Base-by-base conservation (phyloP, 257 asterid species). In the Nicotiana obtusifolia region DNA sequence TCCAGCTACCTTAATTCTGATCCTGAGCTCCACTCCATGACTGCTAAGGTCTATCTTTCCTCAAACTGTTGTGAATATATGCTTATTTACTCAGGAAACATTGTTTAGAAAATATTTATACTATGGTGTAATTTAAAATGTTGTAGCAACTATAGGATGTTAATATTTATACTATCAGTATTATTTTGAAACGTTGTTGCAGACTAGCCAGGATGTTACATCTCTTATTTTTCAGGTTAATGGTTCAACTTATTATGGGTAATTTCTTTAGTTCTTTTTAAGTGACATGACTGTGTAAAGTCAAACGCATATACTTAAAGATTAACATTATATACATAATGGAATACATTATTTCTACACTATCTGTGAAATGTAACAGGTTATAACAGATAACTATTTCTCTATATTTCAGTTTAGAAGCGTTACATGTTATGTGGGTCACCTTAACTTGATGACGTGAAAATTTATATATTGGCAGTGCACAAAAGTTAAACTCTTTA, bases 21-120 rank as follows among this genome's bases (percentile, higher is more conserved):
- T 60, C 64, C 86, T 19, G 90, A 92, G 68, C 87, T 92, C 61
- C 89, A 88, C 80, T 92, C 97, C 87, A 92, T 94, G 95, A 94
- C 97, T 64, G 97, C 96, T 28, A 87, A 91, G 98, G 98, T 92
- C 37, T 30, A 6, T 11, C n/a, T 47, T 47, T n/a, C n/a, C n/a
- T n/a, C n/a, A n/a, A n/a, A n/a, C n/a, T n/a, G n/a, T n/a, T n/a
- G n/a, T n/a, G n/a, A n/a, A n/a, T n/a, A n/a, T n/a, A 53, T 52
- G 19, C 59, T 53, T 53, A 53, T 53, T 49, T 49, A 49, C 56
- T 49, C 16, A 11, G 56, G 56, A 49, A 49, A 49, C 1, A 54
- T 7, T 4, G 60, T 16, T 30, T 30, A 30, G 33, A 30, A 30
- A 30, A 30, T 30, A 30, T 30, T 30, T 30, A 30, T 30, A 30